Evolutionary conservation across 2,329 filamentous ascomycete species (phyloP), one percentile per base, ranked within the genome.

Genomic region (Aspergillus bombycis): DNA sequence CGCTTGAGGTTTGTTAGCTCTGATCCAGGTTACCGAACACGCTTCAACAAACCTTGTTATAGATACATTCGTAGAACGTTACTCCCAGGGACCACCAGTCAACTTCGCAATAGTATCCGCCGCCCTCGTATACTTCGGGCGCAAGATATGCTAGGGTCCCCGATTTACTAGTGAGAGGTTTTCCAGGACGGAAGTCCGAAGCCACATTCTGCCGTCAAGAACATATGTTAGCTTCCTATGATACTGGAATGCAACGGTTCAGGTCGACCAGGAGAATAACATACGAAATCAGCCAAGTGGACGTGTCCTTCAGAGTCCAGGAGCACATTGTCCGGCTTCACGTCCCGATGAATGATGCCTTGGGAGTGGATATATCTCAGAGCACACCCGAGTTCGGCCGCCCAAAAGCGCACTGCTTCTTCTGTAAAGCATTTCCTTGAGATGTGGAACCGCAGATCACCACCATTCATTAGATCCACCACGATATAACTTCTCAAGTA

Each of bases 71-170:
- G 78, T 97, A 99, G 78, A 98, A 98, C n/a, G 96, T 86, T 53
- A 99, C 95, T 56, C 95, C 95, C 26, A 99, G 81, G 7, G 95
- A 98, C 95, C 95, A 99, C 95, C 95, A 99, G 77, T 99, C 95
- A 48, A 95, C 94, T 71, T 95, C 92, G 54, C 89, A 88, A 64
- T 91, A 89, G 75, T 99, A 99, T 45, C 95, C 95, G 65, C 89
- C 90, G 56, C 94, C 94, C 68, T 89, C 86, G 74, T 98, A 99
- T 2, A 98, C 95, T 77, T 99, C 95, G 5, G 95, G 95, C 1
- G 94, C 94, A 9, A 99, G 87, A 75, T 99, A 99, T 60, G 95
- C 95, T 63, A 99, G 82, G 0, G 95, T 99, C 36, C 95, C 95
- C 0, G 95, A 99, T 79, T 97, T 98, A 84, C 95, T 98, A 3